Evolutionary conservation across 2,329 filamentous ascomycete genomes (phyloP), one percentile per base, ranked within the genome.

Genomic region (Hypomyces perniciosus): DNA sequence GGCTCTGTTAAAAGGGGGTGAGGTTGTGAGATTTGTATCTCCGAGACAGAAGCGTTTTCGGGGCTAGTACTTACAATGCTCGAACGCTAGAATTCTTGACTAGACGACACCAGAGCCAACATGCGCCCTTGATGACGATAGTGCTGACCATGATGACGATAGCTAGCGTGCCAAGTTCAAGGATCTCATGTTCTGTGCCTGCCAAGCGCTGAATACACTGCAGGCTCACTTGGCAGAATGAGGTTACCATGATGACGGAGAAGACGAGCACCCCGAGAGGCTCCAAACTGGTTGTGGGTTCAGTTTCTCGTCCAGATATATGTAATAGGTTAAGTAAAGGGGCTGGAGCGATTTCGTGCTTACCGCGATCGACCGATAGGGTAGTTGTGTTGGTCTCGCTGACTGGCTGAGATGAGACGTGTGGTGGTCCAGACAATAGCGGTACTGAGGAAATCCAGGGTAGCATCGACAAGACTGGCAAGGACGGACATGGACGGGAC

Each of bases 61-160:
- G 20, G 20, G 20, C 3, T 20, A 31, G 10, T 30, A 72, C 77
- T 65, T 65, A 79, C 58, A 95, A 72, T 1, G 90, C 89, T 64
- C 91, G 88, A 4, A 95, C 90, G 55, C 85, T 89, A 2, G 86
- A 90, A 65, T 95, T 95, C 59, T 83, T 88, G 57, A 95, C 87
- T 33, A 93, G 68, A 6, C 90, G 86, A 65, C 88, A 95, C 87
- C 88, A 95, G 37, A 95, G 63, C 88, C 88, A 96, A 68, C 87
- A 91, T 8, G 81, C 70, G 20, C 86, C 82, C 66, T 95, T 95
- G 67, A 95, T 84, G 40, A 91, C 67, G 37, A 95, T 86, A 0
- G 90, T 95, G 37, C 79, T 74, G 5, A 84, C 70, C 90, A 96
- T 95, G 65, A 95, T 92, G 44, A 74, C 71, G 51, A 95, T 83